phyloP scores from a whole-genome alignment of 1,284 basidiomycete species.

The Pisolithus thermaeus region DNA sequence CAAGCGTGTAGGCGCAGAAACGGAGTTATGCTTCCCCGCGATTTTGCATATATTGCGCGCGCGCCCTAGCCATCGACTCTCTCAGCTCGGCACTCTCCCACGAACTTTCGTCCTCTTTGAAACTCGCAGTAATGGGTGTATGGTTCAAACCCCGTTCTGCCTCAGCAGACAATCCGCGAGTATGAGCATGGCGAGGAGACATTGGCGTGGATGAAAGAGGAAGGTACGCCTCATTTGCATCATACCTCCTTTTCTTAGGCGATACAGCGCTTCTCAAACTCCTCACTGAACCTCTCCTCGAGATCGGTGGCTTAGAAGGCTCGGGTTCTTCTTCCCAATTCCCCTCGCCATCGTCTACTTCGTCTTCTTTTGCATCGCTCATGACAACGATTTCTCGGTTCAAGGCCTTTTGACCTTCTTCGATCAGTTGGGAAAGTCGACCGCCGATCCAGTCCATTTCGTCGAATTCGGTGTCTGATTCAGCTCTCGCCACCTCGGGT shows the following conservation, averaged over 20 bases:
- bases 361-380: slow-evolving; percentile 65
- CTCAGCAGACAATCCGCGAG: slow-evolving; percentile 28
- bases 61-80: slow-evolving; percentile 59
- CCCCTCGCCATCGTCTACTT: slow-evolving; percentile 65
- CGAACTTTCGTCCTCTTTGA: slow-evolving; percentile 33
- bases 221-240: too few species aligned
- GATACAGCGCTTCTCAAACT: slow-evolving; percentile 21
- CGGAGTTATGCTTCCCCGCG: not conserved
- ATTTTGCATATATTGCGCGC: slow-evolving; percentile 34
- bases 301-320: slow-evolving; percentile 14
- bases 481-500: slow-evolving; percentile 10
- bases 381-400: slow-evolving; percentile 66
- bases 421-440: slow-evolving; percentile 59
- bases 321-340: slow-evolving; percentile 60
- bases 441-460: slow-evolving; percentile 75
- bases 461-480: slow-evolving; percentile 22
- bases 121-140: slow-evolving; percentile 19
- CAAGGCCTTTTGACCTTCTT: slow-evolving; percentile 67
- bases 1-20: not conserved
- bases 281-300: slow-evolving; percentile 24
- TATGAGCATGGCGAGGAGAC: too few species aligned
- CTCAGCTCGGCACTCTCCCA: slow-evolving; percentile 57
- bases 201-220: too few species aligned
- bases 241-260: slow-evolving; percentile 9
- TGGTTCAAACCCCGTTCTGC: slow-evolving; percentile 14